Evolutionary conservation across 2,329 filamentous ascomycete species (phyloP), one percentile per base, ranked within the genome.

Genomic region (Arthroderma uncinatum): DNA sequence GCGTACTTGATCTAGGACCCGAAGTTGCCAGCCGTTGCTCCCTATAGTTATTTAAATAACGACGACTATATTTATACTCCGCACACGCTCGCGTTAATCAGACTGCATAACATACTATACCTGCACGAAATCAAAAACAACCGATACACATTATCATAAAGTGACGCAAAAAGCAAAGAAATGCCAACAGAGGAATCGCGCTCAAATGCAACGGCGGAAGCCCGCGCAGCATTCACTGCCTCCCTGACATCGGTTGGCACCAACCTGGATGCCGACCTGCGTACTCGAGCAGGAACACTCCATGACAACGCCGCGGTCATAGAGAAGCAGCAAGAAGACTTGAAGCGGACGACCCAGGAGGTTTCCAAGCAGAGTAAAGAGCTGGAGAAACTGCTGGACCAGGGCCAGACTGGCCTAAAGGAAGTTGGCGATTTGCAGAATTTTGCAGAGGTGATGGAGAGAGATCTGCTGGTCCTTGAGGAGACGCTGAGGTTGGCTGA

Each of bases 401-500:
- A 74, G 62, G 78, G 77, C 59, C 74, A 76, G 9, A 77, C 78
- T 63, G 79, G 79, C 57, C 64, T 84, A 60, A 83, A 82, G 67
- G 80, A 83, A 68, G 75, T 83, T 60, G 82, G 82, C n/a, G 80
- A 84, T 63, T 73, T 84, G 59, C 81, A 84, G 73, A 83, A 83
- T 63, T 84, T 81, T 80, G 79, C 81, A 19, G 81, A 83, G 72
- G 73, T 82, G 72, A 75, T 84, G 64, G 82, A 77, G 65, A 64
- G 72, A 60, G 75, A 77, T 67, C 62, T 77, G 53, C 64, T 73
- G 60, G 66, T 73, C 58, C 62, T 75, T 19, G 74, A 76, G 66
- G 73, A 75, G 62, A 69, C 70, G 59, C 62, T 74, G 59, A 65
- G 67, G 60, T 58, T 67, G 58, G 71, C 68, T 34, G 72, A 74